Conservation (phyloP, 1,284 basidiomycete genomes). For the Fomitopsis palustris region DNA sequence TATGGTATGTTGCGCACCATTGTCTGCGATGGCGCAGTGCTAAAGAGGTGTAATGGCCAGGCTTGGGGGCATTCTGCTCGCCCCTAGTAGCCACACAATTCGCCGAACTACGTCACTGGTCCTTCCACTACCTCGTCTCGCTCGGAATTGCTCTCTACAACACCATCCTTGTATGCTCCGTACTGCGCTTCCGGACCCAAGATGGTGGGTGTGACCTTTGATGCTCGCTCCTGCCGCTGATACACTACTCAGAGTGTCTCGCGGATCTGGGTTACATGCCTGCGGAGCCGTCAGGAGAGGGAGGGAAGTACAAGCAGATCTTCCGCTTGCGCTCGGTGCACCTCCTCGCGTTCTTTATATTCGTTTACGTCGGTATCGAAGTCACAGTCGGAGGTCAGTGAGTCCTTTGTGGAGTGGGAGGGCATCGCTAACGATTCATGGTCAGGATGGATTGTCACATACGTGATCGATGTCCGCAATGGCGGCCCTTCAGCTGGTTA, state of each 20-base stretch:
- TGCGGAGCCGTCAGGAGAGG: conserved; percentile 16
- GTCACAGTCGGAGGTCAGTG: conserved; percentile 42
- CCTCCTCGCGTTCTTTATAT: conserved; percentile 40
- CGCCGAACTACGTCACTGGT: conserved; percentile 46
- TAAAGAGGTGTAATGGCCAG: too few species aligned
- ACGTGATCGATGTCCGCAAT: conserved; percentile 39
- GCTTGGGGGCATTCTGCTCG: conserved; percentile 54
- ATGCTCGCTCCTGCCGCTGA: neutral
- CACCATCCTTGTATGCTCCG: conserved; percentile 35
- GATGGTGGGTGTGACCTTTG: conserved; percentile 36
- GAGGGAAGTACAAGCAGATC: conserved; percentile 37
- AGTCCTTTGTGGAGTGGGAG: too few species aligned
- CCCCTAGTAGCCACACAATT: conserved; percentile 68
- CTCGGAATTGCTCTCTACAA: conserved; percentile 52
- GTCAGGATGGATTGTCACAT: conserved; percentile 52
- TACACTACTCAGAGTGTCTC: conserved; percentile 26
- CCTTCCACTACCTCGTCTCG: conserved; percentile 63
- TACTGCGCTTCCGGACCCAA: conserved; percentile 55
- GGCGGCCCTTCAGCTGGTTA: conserved; percentile 49
- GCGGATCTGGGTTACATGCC: conserved; percentile 29
- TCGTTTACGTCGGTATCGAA: conserved; percentile 46
- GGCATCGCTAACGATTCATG: neutral
- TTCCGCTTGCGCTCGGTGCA: conserved; percentile 35
- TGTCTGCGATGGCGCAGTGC: too few species aligned
- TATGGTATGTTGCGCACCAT: conserved; percentile 22